These are phyloP conservation scores for Ophiostoma novo-ulmi DNA, from an alignment of 2,329 filamentous ascomycete genomes.

Conservation along the genomic window DNA sequence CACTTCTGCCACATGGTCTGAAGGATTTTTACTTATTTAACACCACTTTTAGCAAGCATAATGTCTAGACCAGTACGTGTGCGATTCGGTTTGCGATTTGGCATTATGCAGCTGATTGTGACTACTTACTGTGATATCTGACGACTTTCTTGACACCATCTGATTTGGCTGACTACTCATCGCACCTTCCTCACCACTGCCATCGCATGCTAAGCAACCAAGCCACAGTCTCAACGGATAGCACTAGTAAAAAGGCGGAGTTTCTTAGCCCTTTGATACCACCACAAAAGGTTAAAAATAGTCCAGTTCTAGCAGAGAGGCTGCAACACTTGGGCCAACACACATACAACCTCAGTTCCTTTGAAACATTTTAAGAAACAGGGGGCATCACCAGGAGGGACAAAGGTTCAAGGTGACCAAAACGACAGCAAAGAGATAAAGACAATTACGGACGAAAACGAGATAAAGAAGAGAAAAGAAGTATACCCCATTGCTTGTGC, in stretches of 20 bases:
- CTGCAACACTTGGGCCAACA: neutral
- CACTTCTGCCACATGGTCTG: neutral
- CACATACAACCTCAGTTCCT: neutral
- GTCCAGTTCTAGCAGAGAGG: neutral
- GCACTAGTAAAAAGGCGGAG: neutral
- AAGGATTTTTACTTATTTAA: too few species aligned
- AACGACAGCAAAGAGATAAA: neutral
- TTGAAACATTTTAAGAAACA: slow-evolving; percentile 7
- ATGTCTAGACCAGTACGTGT: too few species aligned
- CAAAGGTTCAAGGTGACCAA: neutral
- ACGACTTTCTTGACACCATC: neutral
- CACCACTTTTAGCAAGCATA: too few species aligned
- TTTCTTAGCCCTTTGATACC: neutral
- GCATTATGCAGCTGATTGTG: too few species aligned
- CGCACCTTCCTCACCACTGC: neutral
- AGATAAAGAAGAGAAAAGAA: neutral
- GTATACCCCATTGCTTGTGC: neutral
- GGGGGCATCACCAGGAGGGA: neutral
- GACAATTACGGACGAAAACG: neutral
- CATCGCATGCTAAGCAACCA: neutral
- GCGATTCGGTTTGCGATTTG: too few species aligned
- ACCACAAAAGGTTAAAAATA: neutral
- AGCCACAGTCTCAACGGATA: neutral
- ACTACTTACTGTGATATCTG: too few species aligned
- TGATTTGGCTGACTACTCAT: neutral